phyloP scores from a whole-genome alignment of 2,329 filamentous ascomycete genomes.

The Paraconiothyrium brasiliense region DNA sequence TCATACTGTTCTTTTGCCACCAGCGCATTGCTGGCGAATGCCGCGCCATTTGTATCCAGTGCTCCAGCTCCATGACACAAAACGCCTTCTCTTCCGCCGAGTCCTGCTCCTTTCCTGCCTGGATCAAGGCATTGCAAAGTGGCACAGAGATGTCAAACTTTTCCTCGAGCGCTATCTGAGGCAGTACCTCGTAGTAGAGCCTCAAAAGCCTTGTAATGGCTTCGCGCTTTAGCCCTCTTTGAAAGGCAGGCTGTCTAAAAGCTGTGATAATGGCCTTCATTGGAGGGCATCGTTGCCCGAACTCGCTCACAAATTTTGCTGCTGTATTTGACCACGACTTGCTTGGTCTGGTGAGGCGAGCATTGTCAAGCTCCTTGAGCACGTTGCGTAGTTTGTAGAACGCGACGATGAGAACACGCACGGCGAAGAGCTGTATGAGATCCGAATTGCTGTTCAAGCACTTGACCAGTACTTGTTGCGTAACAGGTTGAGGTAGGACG shows the following conservation, averaged over 20 bases:
- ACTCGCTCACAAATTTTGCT: conserved; percentile 74
- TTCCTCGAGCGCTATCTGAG: conserved; percentile 80
- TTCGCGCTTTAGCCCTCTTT: conserved; percentile 77
- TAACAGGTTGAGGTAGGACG: conserved; percentile 83
- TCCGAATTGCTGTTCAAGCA: conserved; percentile 82
- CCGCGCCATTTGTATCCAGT: conserved; percentile 81
- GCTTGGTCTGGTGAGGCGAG: conserved; percentile 49
- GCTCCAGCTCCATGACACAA: conserved; percentile 78
- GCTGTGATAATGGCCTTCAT: conserved; percentile 82
- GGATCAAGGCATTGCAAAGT: conserved; percentile 73
- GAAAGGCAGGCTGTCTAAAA: conserved; percentile 74
- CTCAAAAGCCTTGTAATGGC: conserved; percentile 79
- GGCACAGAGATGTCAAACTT: conserved; percentile 88
- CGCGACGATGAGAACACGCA: conserved; percentile 79
- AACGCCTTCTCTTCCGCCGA: conserved; percentile 63
- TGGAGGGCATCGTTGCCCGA: conserved; percentile 79
- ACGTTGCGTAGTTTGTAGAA: conserved; percentile 79
- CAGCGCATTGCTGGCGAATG: conserved; percentile 87
- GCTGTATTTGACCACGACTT: conserved; percentile 75
- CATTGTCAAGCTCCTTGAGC: conserved; percentile 67
- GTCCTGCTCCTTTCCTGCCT: conserved; percentile 58
- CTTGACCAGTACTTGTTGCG: conserved; percentile 78
- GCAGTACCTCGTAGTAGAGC: conserved; percentile 85
- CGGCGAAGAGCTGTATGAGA: conserved; percentile 83
- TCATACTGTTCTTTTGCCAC: conserved; percentile 76